Evolutionary conservation across 164 flowering plant species (phyloP), one percentile per base, ranked within the genome.

Genomic region (Houttuynia cordata): DNA sequence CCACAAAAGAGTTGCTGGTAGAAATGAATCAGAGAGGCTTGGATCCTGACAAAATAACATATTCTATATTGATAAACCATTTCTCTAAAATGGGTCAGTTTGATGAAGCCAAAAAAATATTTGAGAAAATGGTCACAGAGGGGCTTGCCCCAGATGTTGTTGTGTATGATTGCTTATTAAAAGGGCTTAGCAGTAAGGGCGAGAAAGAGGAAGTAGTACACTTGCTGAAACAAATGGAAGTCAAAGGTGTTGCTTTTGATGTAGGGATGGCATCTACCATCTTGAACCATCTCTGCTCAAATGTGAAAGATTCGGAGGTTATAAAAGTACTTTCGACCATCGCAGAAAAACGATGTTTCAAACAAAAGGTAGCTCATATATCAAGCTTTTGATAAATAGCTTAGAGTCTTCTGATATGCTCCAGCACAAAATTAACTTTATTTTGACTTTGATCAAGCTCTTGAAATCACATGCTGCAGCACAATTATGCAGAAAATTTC

Each of bases 191-290:
- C 67, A 60, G 67, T 53, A 67, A 70, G 50, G 88, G 86, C 41
- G 80, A 87, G 53, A 72, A 68, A 22, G 74, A 71, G 24, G 81
- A 77, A 71, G 62, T 81, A 8, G 58, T 83, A 50, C 61, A 62
- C 1, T 69, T 85, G 74, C 84, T 89, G 70, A 78, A 62, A 53
- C 75, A 74, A 62, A 86, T 89, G 88, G 83, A 81, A 34, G 75
- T 71, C 15, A 64, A 61, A 64, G 81, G 78, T 63, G 66, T 78
- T 60, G 67, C 59, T 59, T 79, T 83, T 50, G 88, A 84, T 74
- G 58, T 62, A 47, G 67, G 75, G 68, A 40, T 79, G 51, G 62
- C 62, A 30, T 63, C 71, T 50, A 86, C 87, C 24, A 77, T 89
- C 65, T 58, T 89, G 67, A 63, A 65, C 24, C 81, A 74, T 60